A percentile compares a stretch with the other conserved stretches of the same genome.
These are phyloP conservation scores for Zasmidium cellare DNA, from an alignment of 2,329 filamentous ascomycete species.

Conservation along the genomic window DNA sequence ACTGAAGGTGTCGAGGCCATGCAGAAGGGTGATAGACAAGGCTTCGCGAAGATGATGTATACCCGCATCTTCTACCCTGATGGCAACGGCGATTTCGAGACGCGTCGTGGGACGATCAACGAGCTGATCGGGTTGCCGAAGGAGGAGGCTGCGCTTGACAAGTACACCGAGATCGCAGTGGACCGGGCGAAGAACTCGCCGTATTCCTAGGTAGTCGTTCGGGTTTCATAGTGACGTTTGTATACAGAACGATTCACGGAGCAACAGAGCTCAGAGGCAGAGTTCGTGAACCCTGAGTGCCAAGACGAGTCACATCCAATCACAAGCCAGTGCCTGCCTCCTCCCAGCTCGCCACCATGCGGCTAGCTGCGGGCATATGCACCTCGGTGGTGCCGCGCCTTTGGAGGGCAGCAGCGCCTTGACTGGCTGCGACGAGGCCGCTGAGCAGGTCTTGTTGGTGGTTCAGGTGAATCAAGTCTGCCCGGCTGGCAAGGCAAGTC, in stretches of 20 bases:
- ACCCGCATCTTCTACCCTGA: conserved; percentile 51
- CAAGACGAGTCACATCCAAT: neutral
- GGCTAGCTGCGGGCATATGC: conserved; percentile 4
- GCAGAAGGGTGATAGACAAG: conserved; percentile 40
- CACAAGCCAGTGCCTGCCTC: neutral
- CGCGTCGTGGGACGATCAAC: conserved; percentile 47
- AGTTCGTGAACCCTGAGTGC: neutral
- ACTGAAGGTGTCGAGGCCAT: conserved; percentile 49
- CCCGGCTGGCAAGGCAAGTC: neutral
- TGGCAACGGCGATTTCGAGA: conserved; percentile 41
- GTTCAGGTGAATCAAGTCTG: neutral
- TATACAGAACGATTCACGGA: neutral
- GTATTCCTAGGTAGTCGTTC: neutral
- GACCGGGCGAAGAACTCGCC: conserved; percentile 7
- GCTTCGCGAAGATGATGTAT: conserved; percentile 40
- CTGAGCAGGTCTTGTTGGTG: neutral
- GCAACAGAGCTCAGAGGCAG: neutral
- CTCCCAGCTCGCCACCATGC: conserved; percentile 5
- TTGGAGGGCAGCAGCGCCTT: conserved; percentile 8
- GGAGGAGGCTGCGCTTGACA: conserved; percentile 56
- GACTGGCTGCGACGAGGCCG: conserved; percentile 10
- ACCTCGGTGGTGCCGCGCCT: conserved; percentile 11
- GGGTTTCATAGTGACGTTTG: no score
- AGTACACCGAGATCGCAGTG: conserved; percentile 45
- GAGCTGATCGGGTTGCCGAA: conserved; percentile 56